A percentile compares a stretch with the other conserved stretches of the same genome.
Conservation (phyloP, 2,329 filamentous ascomycete genomes). For the Ophiostoma quercus region DNA sequence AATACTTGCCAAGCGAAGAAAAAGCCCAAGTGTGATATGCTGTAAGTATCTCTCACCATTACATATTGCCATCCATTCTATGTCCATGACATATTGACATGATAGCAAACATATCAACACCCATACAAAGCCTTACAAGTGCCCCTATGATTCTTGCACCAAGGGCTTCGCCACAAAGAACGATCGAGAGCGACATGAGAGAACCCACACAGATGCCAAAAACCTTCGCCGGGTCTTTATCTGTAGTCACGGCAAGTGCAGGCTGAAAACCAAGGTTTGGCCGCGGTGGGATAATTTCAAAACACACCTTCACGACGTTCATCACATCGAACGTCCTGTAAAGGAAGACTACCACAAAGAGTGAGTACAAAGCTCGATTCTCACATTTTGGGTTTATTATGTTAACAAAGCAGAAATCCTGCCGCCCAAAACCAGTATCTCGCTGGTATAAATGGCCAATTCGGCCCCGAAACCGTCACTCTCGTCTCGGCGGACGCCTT, state of each 20-base stretch:
- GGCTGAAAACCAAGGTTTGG: not conserved
- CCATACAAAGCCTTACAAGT: slow-evolving; percentile 75
- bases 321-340: not conserved
- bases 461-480: not conserved
- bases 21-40: not conserved
- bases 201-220: not conserved
- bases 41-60: not conserved
- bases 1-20: not conserved
- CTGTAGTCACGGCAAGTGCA: not conserved
- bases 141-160: slow-evolving; percentile 54
- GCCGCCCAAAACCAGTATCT: not conserved
- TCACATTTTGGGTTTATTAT: not conserved
- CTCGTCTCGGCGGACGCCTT: not conserved
- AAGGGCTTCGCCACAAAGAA: slow-evolving; percentile 51
- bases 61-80: not conserved
- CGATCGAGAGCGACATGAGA: slow-evolving; percentile 39
- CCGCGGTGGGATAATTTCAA: slow-evolving; percentile 11
- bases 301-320: not conserved
- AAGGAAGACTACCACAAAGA: not conserved
- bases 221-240: not conserved
- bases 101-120: slow-evolving; percentile 76
- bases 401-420: not conserved
- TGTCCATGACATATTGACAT: not conserved
- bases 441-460: not conserved
- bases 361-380: not conserved